phyloP scores from a whole-genome alignment of 2,329 filamentous ascomycete genomes.

The Diaporthe helianthi region DNA sequence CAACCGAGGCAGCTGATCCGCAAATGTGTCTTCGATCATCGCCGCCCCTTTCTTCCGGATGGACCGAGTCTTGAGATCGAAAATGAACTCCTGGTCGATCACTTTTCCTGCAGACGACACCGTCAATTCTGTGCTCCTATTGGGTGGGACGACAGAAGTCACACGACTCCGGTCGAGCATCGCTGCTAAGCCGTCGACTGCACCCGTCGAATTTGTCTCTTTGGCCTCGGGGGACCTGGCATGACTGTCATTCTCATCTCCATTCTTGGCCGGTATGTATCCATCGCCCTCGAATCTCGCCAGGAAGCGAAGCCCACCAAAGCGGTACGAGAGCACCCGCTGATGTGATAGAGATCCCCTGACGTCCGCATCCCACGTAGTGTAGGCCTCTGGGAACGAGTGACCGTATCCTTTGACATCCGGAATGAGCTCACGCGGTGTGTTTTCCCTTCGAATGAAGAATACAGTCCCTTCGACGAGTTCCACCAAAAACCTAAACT shows the following conservation, averaged over 20 bases:
- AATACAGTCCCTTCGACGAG: slow-evolving; percentile 64
- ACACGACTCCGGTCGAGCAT: slow-evolving; percentile 19
- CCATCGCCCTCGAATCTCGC: slow-evolving; percentile 67
- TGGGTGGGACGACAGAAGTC: slow-evolving; percentile 1
- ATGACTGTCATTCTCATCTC: not conserved
- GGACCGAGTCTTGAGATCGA: slow-evolving; percentile 34
- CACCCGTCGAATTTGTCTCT: not conserved
- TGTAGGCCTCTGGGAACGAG: slow-evolving; percentile 71
- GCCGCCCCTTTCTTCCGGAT: slow-evolving; percentile 18
- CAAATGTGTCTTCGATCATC: slow-evolving; percentile 24
- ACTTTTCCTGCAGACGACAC: slow-evolving; percentile 12
- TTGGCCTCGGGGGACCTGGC: too few relatives aligned
- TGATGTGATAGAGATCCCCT: slow-evolving; percentile 67
- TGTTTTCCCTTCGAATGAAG: slow-evolving; percentile 67
- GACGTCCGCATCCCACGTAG: slow-evolving; percentile 64
- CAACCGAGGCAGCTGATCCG: slow-evolving; percentile 27
- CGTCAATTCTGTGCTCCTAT: not conserved
- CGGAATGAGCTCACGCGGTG: slow-evolving; percentile 61
- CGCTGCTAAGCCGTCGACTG: not conserved
- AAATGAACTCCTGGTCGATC: slow-evolving; percentile 25
- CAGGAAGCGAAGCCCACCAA: slow-evolving; percentile 59
- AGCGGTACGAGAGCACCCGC: slow-evolving; percentile 63
- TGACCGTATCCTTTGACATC: slow-evolving; percentile 69
- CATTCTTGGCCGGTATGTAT: slow-evolving; percentile 46
- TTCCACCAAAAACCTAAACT: slow-evolving; percentile 67